Percentiles rank a stretch among this genome's conserved stretches.
phyloP scores from a whole-genome alignment of 331 rosid genomes.

The Pyracantha coccinea region DNA sequence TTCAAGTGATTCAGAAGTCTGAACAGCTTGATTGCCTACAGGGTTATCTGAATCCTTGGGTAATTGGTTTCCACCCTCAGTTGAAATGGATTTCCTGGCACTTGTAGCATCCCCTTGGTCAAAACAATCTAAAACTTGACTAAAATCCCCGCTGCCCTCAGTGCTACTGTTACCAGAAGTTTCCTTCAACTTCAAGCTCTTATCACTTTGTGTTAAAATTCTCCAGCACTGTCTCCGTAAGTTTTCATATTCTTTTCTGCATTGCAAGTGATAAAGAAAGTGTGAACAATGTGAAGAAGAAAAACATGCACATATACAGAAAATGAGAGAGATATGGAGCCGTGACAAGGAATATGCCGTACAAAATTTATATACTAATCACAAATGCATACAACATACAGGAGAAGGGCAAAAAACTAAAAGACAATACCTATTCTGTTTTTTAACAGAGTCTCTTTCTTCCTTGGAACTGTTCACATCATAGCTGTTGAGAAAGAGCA shows the following conservation, averaged over 20 bases:
- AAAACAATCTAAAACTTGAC: conserved; percentile 55
- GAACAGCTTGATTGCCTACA: conserved; percentile 17
- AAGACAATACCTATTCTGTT: conserved; percentile 47
- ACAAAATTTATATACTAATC: neutral
- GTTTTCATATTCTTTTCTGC: conserved; percentile 72
- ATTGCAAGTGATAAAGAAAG: neutral
- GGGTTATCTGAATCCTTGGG: conserved; percentile 42
- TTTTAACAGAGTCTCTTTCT: conserved; percentile 53
- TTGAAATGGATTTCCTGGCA: conserved; percentile 62
- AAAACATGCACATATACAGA: neutral
- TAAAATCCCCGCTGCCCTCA: conserved; percentile 35
- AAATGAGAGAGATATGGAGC: neutral
- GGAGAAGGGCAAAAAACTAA: neutral
- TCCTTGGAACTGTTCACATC: conserved; percentile 65
- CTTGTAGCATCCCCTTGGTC: conserved; percentile 60
- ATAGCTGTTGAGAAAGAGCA: conserved; percentile 48
- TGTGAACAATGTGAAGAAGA: neutral
- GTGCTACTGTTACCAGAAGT: conserved; percentile 37
- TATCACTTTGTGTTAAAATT: conserved; percentile 34
- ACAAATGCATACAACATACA: neutral
- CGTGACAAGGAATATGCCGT: neutral
- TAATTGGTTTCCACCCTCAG: conserved; percentile 53
- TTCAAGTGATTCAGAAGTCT: conserved; percentile 33
- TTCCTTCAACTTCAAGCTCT: conserved; percentile 44
- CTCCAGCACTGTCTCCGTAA: conserved; percentile 68